Base-by-base conservation (phyloP, 1,284 basidiomycete species). In the Vanrija humicola region DNA sequence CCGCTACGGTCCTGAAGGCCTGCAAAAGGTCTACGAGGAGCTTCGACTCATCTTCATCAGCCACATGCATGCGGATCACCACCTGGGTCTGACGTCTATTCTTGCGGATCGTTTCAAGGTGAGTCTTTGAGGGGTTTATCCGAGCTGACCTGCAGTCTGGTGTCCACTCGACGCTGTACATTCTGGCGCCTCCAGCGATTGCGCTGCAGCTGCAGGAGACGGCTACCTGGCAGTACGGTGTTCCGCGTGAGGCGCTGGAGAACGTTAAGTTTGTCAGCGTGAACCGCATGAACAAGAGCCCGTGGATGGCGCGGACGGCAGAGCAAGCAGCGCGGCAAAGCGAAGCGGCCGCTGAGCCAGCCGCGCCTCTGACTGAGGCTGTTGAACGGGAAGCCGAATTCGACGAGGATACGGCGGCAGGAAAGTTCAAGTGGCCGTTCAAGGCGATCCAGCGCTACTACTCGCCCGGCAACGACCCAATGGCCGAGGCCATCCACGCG, bases 1-100 rank as follows among this genome's bases (percentile, higher is more conserved):
- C 10, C 82, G 86, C 47, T 95, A 86, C 64, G 92, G 92, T 0
- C 73, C 79, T n/a, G 78, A 83, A 15, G 72, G 69, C 5, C 56
- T 72, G n/a, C 66, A 70, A 16, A 52, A 68, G 25, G 79, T 86
- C 12, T 77, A 95, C 54, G 79, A 84, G n/a, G 79, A 87, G 48
- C 73, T 95, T 29, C 86, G 83, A 61, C 83, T 90, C 67, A 82
- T 98, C 28, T 97, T 87, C 73, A 80, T 96, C 62, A 92, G 88
- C 63, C 95, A 98, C 71, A 83, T 89, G 66, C 94, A 97, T 68
- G 94, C 83, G 0, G 95, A 98, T 70, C 94, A 98, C 72, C 94
- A 97, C 70, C 82, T 88, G 47, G 95, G 95, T 1, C 72, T 95
- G 26, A 80, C 84, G 0, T 83, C 85, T 49, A 75, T 98, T 15